phyloP scores from a whole-genome alignment of 2,329 filamentous ascomycete genomes.

The Claviceps sp. region DNA sequence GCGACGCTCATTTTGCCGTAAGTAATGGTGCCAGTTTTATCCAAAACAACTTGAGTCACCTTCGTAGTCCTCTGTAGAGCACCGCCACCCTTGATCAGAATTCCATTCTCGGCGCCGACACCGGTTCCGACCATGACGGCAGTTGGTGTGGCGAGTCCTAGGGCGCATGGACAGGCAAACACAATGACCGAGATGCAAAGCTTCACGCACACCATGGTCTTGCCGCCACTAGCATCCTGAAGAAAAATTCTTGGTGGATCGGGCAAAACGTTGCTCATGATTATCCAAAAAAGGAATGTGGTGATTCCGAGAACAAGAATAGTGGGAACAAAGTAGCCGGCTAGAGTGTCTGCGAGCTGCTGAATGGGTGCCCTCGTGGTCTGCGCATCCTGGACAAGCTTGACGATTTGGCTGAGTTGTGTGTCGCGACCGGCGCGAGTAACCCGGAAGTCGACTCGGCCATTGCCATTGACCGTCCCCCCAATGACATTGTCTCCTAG shows the following conservation, averaged over 20 bases:
- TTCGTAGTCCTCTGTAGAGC: slow-evolving; percentile 84
- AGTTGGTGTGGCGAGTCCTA: slow-evolving; percentile 91
- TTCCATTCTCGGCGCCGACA: slow-evolving; percentile 86
- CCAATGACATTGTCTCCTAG: slow-evolving; percentile 72
- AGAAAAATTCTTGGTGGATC: slow-evolving; percentile 84
- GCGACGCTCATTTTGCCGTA: slow-evolving; percentile 92
- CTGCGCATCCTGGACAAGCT: slow-evolving; percentile 94
- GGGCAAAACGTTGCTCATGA: slow-evolving; percentile 72
- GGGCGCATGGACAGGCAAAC: slow-evolving; percentile 90
- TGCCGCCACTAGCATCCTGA: slow-evolving; percentile 68
- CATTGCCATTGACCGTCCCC: slow-evolving; percentile 89
- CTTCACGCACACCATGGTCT: slow-evolving; percentile 92
- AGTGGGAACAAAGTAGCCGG: slow-evolving; percentile 84
- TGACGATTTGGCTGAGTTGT: slow-evolving; percentile 94
- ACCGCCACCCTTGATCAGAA: slow-evolving; percentile 93
- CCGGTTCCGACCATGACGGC: slow-evolving; percentile 99
- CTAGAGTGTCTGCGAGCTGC: slow-evolving; percentile 76
- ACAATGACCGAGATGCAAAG: slow-evolving; percentile 98
- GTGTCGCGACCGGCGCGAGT: slow-evolving; percentile 88
- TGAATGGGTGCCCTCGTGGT: slow-evolving; percentile 91
- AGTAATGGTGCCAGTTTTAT: slow-evolving; percentile 93
- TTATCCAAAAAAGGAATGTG: slow-evolving; percentile 89
- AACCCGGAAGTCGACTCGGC: slow-evolving; percentile 82
- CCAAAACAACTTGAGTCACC: slow-evolving; percentile 78
- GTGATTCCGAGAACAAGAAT: slow-evolving; percentile 73